These are phyloP conservation scores for Podaxis sp. DNA, from an alignment of 768 basidiomycete species.

Conservation along the genomic window DNA sequence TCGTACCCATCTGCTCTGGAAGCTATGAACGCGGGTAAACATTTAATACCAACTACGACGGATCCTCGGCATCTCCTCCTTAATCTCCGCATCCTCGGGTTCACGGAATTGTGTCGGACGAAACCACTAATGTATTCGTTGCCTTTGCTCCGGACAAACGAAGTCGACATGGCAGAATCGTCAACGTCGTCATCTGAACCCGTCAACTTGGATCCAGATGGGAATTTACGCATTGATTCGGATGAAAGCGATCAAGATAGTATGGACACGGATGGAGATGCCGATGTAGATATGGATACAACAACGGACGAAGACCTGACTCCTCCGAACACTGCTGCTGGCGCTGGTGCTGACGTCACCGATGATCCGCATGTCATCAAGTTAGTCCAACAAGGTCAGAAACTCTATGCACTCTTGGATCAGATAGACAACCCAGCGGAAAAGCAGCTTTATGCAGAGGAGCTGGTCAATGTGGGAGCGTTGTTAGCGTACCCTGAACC, in stretches of 20 bases:
- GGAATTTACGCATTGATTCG: background rate
- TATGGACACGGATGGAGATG: conserved; percentile 8
- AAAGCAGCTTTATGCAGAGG: conserved; percentile 60
- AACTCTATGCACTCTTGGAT: conserved; percentile 63
- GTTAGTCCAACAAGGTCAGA: conserved; percentile 43
- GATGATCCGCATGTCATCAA: conserved; percentile 10
- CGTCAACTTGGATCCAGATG: background rate
- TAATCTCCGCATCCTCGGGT: conserved; percentile 85
- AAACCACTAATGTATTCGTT: conserved; percentile 46
- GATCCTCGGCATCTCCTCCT: conserved; percentile 75
- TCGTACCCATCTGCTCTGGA: conserved; percentile 21
- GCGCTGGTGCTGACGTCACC: background rate
- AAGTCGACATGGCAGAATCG: conserved; percentile 13
- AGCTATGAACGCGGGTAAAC: conserved; percentile 37
- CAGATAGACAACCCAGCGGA: conserved; percentile 56
- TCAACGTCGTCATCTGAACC: background rate
- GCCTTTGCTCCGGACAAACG: conserved; percentile 5
- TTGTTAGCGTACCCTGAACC: conserved; percentile 84
- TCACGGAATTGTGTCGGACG: conserved; percentile 84
- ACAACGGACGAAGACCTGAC: background rate
- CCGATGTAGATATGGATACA: background rate
- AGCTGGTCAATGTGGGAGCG: conserved; percentile 72
- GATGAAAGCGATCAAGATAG: background rate
- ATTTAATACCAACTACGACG: conserved; percentile 60
- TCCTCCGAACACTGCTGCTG: background rate